Base-by-base conservation (phyloP, 441 rosid species). In the Metrosideros polymorpha region DNA sequence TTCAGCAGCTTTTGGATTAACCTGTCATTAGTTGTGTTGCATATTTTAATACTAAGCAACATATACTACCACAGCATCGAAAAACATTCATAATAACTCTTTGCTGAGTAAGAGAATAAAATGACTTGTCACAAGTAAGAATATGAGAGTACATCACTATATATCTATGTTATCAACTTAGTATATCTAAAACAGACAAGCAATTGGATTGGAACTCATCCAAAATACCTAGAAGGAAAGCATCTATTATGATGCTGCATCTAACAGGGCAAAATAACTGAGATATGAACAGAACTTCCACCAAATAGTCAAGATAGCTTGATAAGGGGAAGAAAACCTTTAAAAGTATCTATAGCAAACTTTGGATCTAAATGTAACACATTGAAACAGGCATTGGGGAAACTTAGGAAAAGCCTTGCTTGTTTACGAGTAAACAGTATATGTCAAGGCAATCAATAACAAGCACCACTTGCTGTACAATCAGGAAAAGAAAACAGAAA, bases 1-100 rank as follows among this genome's bases (percentile, higher is more conserved):
- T 88, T 98, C 99, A 54, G 99, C 99, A 83, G 99, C 99, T 92
- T 96, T 98, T 82, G 98, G 95, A 89, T 96, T 98, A 87, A 97
- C 93, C 99, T 98, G 90, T 83, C 35, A 39, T 39, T 49, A 61
- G 35, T 45, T 32, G 18, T 52, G 35, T 27, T 9, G n/a, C 6
- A 8, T 82, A 27, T 47, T 32, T 79, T 52, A 54, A 43, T 17
- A 32, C 54, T 47, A 12, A 82, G 39, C 52, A 25, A 30, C 82
- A 42, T 14, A 29, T 53, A 14, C 47, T 50, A 57, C 75, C 32
- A 49, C 39, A 32, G 29, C 6, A 49, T 7, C 17, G 39, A 18
- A 52, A 39, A 39, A 61, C 14, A 47, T 55, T 45, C 43, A 47
- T 35, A 84, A 13, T 61, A 9, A 22, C 47, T 27, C 61, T 43